A percentile compares a stretch with the other conserved stretches of the same genome.
Conservation (phyloP, 306 rosid species). For the Quercus wislizeni region DNA sequence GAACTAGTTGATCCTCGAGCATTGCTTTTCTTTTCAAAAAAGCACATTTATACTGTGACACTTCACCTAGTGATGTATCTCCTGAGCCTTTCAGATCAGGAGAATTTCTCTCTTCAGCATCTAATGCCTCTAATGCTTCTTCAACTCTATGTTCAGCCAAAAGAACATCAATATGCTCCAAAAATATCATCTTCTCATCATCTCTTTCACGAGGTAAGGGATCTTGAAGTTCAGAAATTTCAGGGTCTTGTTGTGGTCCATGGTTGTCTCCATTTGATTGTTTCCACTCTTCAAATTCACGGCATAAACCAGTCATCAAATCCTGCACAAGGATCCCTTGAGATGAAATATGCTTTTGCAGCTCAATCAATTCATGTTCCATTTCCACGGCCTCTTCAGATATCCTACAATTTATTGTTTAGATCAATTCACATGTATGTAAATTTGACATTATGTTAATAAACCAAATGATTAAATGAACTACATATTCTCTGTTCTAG, state of each 20-base stretch:
- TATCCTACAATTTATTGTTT: slow-evolving; percentile 52
- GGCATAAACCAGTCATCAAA: slow-evolving; percentile 91
- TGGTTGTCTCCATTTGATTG: slow-evolving; percentile 36
- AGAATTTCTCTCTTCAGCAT: slow-evolving; percentile 72
- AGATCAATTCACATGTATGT: slow-evolving; percentile 12
- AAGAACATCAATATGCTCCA: slow-evolving; percentile 77
- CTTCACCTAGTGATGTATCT: slow-evolving; percentile 49
- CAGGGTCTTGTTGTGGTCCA: slow-evolving; percentile 44
- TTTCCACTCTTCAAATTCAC: slow-evolving; percentile 80
- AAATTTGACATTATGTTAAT: background rate
- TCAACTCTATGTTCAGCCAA: slow-evolving; percentile 85
- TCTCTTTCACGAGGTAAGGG: slow-evolving; percentile 42
- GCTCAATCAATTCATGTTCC: slow-evolving; percentile 85
- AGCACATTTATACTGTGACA: slow-evolving; percentile 51
- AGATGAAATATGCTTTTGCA: slow-evolving; percentile 79
- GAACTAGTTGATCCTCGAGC: slow-evolving; percentile 69
- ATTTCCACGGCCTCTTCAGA: slow-evolving; percentile 97
- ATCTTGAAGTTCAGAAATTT: slow-evolving; percentile 51
- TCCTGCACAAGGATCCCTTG: slow-evolving; percentile 94
- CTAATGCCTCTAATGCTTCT: slow-evolving; percentile 89
- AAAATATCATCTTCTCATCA: slow-evolving; percentile 42
- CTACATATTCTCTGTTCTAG: background rate
- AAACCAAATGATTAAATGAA: slow-evolving; percentile 6
- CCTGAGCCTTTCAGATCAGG: slow-evolving; percentile 58
- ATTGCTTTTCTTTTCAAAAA: slow-evolving; percentile 63